phyloP scores from a whole-genome alignment of 164 flowering plant species.

The Umbilicus rupestris region DNA sequence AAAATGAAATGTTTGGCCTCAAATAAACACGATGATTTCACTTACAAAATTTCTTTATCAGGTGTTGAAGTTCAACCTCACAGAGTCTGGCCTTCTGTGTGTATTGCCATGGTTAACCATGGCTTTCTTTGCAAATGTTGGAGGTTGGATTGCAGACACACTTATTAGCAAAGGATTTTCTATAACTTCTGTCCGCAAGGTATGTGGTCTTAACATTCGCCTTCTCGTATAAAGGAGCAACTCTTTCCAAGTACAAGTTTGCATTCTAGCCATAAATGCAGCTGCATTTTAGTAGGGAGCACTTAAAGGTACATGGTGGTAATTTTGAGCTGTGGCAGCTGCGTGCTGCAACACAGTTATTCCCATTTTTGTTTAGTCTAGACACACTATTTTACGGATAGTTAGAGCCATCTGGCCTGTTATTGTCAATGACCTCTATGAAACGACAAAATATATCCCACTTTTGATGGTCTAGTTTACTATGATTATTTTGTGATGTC shows the following conservation, averaged over 20 bases:
- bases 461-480: neutral
- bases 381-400: too few species aligned
- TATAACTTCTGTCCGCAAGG: conserved; percentile 89
- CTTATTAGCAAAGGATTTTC: conserved; percentile 92
- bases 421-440: too few species aligned
- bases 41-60: conserved; percentile 17
- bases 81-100: conserved; percentile 88
- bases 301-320: neutral
- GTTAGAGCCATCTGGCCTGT: too few species aligned
- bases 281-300: neutral
- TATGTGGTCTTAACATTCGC: conserved; percentile 18
- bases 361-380: neutral
- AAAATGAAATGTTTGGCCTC: neutral
- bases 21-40: neutral
- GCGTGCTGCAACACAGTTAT: neutral
- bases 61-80: conserved; percentile 98
- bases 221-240: too few species aligned
- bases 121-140: conserved; percentile 95
- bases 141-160: conserved; percentile 98
- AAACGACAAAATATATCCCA: neutral
- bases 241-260: too few species aligned
- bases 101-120: conserved; percentile 98
- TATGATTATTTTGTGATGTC: too few species aligned
- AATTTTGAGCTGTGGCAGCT: neutral
- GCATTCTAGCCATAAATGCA: too few species aligned